Base-by-base conservation (phyloP, 441 rosid species). In the Pelargonium myrrhifolium region DNA sequence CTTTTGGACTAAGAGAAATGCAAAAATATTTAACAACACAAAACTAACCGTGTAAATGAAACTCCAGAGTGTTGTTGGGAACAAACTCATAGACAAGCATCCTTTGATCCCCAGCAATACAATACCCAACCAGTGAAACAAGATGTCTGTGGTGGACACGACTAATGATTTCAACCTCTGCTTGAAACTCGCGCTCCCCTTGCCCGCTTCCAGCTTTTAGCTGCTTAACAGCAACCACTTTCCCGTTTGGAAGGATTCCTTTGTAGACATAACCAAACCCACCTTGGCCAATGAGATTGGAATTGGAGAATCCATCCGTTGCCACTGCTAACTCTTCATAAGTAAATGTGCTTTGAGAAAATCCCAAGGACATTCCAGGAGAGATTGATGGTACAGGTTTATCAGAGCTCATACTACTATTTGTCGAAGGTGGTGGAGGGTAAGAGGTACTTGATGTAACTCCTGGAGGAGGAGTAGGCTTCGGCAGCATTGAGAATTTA, bases 41-140 rank as follows among this genome's bases (percentile, higher is more conserved):
- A 60, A 60, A 49, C 70, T 68, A 47, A 73, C 99, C 99, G 21
- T 94, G 99, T 53, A 94, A 84, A 71, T 94, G 99, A 78, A 92
- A 92, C 78, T 94, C 96, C 80, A 94, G 35, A 42, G 89, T 94
- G 82, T 86, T 82, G 79, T 94, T 94, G 0, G 98, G 85, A 71
- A 94, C 98, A 74, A 94, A 94, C 85, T 94, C 99, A 68, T 94
- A 94, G 40, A 89, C 98, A 64, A 94, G 99, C 79, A 94, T 72
- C 74, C 99, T 86, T 68, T 89, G 81, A 28, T 76, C 64, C 58
- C 92, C 98, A 2, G 89, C 72, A 6, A 83, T 94, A 79, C 97
- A 94, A 76, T 92, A 94, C 49, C 99, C 99, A 63, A 94, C 96
- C 77, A 94, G 75, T 2, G 99, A 87, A 69, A 94, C 99, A 39